Conservation (phyloP, 495 filamentous ascomycete species). For the Staphylotrichum longicolle region DNA sequence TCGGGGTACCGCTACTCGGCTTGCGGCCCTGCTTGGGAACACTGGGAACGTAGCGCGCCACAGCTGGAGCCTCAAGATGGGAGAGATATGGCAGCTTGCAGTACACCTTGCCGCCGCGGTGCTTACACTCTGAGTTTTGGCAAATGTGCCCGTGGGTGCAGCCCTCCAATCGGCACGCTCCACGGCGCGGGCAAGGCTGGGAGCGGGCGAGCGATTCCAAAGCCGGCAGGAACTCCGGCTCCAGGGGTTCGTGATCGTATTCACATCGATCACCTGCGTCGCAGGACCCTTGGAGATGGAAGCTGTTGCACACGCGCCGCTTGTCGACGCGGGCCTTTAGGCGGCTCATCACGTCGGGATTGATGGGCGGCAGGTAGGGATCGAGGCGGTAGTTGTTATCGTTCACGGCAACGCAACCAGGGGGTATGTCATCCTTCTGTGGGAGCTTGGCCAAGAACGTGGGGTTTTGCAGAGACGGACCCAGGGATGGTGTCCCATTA, state of each 20-base stretch:
- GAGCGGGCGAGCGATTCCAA: conserved; percentile 14
- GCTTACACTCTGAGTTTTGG: conserved; percentile 16
- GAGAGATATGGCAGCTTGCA: conserved; percentile 3
- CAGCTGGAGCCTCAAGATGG: neutral
- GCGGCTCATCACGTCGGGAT: conserved; percentile 1
- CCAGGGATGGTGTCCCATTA: neutral
- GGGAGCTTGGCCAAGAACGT: neutral
- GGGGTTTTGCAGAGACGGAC: neutral
- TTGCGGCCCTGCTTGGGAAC: neutral
- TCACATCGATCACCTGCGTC: conserved; percentile 14
- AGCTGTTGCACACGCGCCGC: conserved; percentile 19
- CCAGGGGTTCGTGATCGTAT: conserved; percentile 18
- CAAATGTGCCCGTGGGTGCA: conserved; percentile 17
- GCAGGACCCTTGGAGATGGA: conserved; percentile 8
- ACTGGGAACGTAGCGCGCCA: neutral
- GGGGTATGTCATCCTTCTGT: neutral
- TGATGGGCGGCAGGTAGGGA: neutral
- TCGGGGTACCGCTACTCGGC: neutral
- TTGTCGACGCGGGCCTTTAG: conserved; percentile 16
- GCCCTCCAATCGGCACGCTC: neutral
- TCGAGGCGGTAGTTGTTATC: conserved; percentile 16
- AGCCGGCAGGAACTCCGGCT: conserved; percentile 5
- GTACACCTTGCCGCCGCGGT: conserved; percentile 17
- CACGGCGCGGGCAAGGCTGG: conserved; percentile 12
- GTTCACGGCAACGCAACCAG: conserved; percentile 3